These are phyloP conservation scores for Pseudozyma thailandica DNA, from an alignment of 1,284 basidiomycete genomes.

Conservation along the genomic window DNA sequence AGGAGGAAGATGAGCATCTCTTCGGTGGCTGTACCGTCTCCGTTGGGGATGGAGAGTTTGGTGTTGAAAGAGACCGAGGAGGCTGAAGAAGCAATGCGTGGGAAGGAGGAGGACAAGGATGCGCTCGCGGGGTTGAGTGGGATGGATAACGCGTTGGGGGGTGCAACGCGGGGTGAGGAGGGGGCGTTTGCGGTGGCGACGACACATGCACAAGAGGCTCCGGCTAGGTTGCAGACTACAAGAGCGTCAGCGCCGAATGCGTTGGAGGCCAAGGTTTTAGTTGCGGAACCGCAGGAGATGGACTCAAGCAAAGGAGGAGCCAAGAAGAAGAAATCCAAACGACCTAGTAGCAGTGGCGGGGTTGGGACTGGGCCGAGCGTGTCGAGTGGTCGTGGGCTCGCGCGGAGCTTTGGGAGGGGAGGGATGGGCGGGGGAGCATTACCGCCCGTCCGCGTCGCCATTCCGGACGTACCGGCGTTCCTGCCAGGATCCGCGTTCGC, in stretches of 20 bases:
- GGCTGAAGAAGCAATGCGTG: not conserved
- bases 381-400: not conserved
- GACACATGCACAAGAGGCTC: conserved; percentile 38
- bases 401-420: conserved; percentile 14
- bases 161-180: too few relatives aligned
- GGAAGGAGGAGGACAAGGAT: not conserved
- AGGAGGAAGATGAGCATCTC: conserved; percentile 40
- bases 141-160: not conserved
- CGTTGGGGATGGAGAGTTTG: conserved; percentile 17
- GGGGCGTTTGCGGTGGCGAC: conserved; percentile 17
- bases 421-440: conserved; percentile 11
- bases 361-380: not conserved
- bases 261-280: not conserved
- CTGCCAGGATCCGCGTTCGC: conserved; percentile 26
- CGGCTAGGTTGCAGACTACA: conserved; percentile 37
- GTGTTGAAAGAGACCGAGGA: conserved; percentile 6
- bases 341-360: conserved; percentile 38
- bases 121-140: not conserved
- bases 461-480: conserved; percentile 26
- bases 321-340: conserved; percentile 24
- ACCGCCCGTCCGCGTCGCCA: not conserved
- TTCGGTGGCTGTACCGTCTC: conserved; percentile 13
- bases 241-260: conserved; percentile 13
- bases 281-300: not conserved
- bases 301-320: not conserved